These are phyloP conservation scores for Backusella tuberculispora DNA, from an alignment of 192 early-diverging fungal genomes.

Conservation along the genomic window DNA sequence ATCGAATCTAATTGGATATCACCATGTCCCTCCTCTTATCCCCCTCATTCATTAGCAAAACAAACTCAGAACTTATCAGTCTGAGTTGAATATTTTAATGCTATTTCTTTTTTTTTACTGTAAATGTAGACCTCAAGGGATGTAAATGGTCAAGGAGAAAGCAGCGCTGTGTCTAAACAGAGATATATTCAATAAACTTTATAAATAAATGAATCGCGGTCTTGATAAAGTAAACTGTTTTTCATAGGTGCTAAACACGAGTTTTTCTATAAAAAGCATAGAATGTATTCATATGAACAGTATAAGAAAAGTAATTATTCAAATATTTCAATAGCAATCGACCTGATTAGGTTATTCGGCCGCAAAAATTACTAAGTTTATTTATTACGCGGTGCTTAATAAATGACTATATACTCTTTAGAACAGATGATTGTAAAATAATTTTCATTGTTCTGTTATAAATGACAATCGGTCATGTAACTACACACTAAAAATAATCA, in stretches of 20 bases:
- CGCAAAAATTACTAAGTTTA: not conserved
- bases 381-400: not conserved
- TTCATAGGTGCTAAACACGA: not conserved
- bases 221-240: not conserved
- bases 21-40: too few relatives aligned
- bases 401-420: not conserved
- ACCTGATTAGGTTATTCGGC: too few relatives aligned
- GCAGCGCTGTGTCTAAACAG: too few relatives aligned
- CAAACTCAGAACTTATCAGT: not conserved
- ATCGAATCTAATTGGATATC: not conserved
- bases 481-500: not conserved
- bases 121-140: not conserved
- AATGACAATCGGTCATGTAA: constrained; percentile 1
- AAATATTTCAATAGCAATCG: not conserved
- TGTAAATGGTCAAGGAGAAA: too few relatives aligned
- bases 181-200: too few relatives aligned
- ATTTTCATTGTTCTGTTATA: constrained; percentile 1
- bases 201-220: too few relatives aligned
- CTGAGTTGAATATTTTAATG: too few relatives aligned
- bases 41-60: too few relatives aligned
- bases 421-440: not conserved
- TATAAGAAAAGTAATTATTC: too few relatives aligned
- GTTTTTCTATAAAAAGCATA: not conserved
- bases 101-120: not conserved
- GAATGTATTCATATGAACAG: too few relatives aligned